Evolutionary conservation across 345 rosid genomes (phyloP).

Genomic region (Linum tenue): DNA sequence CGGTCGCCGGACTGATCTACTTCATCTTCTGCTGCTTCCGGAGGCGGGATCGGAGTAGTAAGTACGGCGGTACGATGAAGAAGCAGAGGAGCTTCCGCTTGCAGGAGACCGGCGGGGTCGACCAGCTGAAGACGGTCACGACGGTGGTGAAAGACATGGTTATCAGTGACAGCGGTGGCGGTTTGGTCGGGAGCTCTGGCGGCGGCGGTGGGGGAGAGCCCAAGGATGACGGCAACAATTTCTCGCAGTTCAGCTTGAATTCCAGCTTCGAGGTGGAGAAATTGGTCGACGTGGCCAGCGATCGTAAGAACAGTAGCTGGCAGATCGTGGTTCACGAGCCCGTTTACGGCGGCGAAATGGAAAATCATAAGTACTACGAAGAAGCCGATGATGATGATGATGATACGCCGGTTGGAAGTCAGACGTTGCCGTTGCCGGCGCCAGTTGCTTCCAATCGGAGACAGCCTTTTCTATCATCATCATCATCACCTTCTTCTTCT

Average conservation of each 20-base stretch:
- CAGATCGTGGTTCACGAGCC: not conserved
- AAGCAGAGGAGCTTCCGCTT: constrained; percentile 20
- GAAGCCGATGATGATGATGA: no score
- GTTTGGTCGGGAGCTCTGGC: constrained; percentile 29
- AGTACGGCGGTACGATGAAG: constrained; percentile 3
- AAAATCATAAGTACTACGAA: not conserved
- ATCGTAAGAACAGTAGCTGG: not conserved
- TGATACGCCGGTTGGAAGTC: no score
- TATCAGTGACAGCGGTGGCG: constrained; percentile 39
- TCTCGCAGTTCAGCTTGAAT: not conserved
- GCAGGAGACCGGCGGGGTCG: constrained; percentile 2
- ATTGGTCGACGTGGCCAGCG: not conserved
- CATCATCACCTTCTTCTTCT: not conserved
- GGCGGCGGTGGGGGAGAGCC: not conserved
- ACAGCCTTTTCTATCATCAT: not conserved
- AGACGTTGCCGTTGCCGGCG: not conserved
- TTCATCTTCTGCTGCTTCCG: constrained; percentile 25
- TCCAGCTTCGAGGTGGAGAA: not conserved
- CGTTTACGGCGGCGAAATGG: not conserved
- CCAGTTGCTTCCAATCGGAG: not conserved
- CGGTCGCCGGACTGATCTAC: constrained; percentile 20
- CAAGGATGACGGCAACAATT: not conserved
- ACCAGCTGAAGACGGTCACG: constrained; percentile 11
- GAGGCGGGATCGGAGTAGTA: constrained; percentile 7
- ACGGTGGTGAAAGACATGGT: constrained; percentile 17